Conservation (phyloP, 2,329 filamentous ascomycete genomes). For the Dothiorella sarmentorum region DNA sequence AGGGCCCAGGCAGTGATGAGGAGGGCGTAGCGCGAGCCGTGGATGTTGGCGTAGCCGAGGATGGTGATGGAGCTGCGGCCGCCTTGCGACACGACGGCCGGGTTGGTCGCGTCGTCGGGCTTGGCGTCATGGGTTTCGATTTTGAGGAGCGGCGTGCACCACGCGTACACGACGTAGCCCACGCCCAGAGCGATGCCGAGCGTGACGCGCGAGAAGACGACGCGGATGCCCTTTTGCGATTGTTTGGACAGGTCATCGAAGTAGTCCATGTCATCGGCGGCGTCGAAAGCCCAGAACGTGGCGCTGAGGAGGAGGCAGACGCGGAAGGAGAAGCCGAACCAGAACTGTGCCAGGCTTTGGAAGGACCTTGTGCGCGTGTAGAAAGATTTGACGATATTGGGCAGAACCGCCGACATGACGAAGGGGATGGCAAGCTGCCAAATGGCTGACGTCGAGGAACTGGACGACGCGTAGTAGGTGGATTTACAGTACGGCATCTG, state of each 20-base stretch:
- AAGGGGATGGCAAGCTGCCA: conserved; percentile 87
- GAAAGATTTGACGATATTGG: conserved; percentile 73
- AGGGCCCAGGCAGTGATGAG: conserved; percentile 75
- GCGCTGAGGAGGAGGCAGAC: conserved; percentile 71
- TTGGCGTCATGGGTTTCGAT: conserved; percentile 50
- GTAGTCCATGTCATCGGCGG: conserved; percentile 84
- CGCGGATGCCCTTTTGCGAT: conserved; percentile 68
- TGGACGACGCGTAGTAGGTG: conserved; percentile 90
- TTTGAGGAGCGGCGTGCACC: conserved; percentile 78
- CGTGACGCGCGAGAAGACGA: conserved; percentile 74
- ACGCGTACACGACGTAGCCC: conserved; percentile 79
- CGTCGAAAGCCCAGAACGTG: conserved; percentile 83
- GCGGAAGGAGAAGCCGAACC: conserved; percentile 79
- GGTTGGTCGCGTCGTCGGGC: conserved; percentile 27
- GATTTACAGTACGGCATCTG: conserved; percentile 97
- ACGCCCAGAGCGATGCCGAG: conserved; percentile 78
- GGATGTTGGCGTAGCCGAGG: conserved; percentile 87
- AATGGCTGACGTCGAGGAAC: conserved; percentile 84
- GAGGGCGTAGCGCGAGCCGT: conserved; percentile 85
- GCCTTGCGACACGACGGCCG: conserved; percentile 27
- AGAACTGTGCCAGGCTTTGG: conserved; percentile 77
- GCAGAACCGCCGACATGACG: conserved; percentile 66
- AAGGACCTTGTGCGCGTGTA: conserved; percentile 81
- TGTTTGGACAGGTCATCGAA: conserved; percentile 58
- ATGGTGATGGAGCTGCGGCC: conserved; percentile 60